Conservation (phyloP, 2,329 filamentous ascomycete genomes). For the Coniochaeta prunicola region DNA sequence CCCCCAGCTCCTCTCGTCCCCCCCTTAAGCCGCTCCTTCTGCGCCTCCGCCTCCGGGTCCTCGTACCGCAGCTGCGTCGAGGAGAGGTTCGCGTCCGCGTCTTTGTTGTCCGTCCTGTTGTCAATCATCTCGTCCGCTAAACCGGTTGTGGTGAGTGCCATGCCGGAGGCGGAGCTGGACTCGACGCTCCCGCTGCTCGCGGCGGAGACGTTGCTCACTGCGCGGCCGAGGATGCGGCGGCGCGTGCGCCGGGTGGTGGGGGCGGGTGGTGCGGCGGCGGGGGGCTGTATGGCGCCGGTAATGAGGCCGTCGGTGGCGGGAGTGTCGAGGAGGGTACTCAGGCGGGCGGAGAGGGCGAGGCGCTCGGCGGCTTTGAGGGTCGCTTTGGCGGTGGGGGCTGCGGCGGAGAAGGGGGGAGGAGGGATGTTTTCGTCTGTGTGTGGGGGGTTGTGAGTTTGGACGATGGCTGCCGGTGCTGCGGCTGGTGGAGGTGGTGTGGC, state of each 20-base stretch:
- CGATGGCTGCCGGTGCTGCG: background rate
- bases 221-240: constrained; percentile 49
- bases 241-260: constrained; percentile 21
- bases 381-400: constrained; percentile 7
- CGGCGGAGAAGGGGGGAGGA: constrained; percentile 1
- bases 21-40: constrained; percentile 32
- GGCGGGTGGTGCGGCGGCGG: constrained; percentile 26
- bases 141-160: too few species aligned
- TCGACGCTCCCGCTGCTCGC: constrained; percentile 38
- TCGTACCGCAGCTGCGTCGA: constrained; percentile 48
- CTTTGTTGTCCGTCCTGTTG: background rate
- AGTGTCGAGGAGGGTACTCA: constrained; percentile 34
- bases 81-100: constrained; percentile 21
- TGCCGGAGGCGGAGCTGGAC: constrained; percentile 6
- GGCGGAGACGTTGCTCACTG: constrained; percentile 49
- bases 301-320: constrained; percentile 6
- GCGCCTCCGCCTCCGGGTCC: constrained; percentile 39
- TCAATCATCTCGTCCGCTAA: constrained; percentile 4
- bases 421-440: constrained; percentile 4
- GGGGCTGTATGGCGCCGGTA: constrained; percentile 23
- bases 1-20: constrained; percentile 15
- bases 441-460: background rate
- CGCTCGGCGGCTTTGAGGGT: constrained; percentile 24
- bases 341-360: constrained; percentile 31
- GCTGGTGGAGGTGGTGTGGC: background rate